Percentiles rank a stretch among this genome's conserved stretches.
phyloP scores from a whole-genome alignment of 257 asterid species.

The Vinca minor region DNA sequence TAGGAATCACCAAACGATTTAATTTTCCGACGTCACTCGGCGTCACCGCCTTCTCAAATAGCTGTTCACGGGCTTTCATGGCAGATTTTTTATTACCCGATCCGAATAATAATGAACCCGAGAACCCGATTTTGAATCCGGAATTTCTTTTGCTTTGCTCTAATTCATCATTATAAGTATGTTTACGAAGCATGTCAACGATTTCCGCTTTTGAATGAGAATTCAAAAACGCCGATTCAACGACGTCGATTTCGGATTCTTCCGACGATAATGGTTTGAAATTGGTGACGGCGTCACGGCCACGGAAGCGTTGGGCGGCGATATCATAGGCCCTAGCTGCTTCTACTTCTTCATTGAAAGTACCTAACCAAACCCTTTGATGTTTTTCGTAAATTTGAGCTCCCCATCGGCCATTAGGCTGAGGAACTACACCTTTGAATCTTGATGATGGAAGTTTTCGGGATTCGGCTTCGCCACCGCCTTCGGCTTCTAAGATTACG shows the following conservation, averaged over 20 bases:
- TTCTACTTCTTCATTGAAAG: constrained; percentile 71
- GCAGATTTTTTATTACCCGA: constrained; percentile 16
- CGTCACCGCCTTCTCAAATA: constrained; percentile 79
- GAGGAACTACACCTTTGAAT: constrained; percentile 94
- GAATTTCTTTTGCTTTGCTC: constrained; percentile 47
- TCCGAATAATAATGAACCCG: constrained; percentile 2
- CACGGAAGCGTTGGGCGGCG: constrained; percentile 85
- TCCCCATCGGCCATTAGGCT: constrained; percentile 97
- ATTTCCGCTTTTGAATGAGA: constrained; percentile 70
- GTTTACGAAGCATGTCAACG: constrained; percentile 84
- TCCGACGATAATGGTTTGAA: constrained; percentile 47
- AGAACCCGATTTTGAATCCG: constrained; percentile 14
- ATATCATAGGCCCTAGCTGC: constrained; percentile 81
- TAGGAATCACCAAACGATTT: constrained; percentile 67
- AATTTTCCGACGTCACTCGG: constrained; percentile 77
- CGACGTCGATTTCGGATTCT: constrained; percentile 20
- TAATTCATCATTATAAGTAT: constrained; percentile 70
- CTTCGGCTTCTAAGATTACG: constrained; percentile 46
- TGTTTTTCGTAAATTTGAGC: constrained; percentile 91
- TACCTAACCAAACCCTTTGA: constrained; percentile 84
- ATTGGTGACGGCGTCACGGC: constrained; percentile 86
- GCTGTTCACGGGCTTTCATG: constrained; percentile 38
- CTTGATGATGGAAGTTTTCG: constrained; percentile 74
- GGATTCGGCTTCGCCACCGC: constrained; percentile 66
- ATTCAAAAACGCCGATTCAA: constrained; percentile 43